phyloP scores from a whole-genome alignment of 148 eudicot species.

The Chenopodium album region DNA sequence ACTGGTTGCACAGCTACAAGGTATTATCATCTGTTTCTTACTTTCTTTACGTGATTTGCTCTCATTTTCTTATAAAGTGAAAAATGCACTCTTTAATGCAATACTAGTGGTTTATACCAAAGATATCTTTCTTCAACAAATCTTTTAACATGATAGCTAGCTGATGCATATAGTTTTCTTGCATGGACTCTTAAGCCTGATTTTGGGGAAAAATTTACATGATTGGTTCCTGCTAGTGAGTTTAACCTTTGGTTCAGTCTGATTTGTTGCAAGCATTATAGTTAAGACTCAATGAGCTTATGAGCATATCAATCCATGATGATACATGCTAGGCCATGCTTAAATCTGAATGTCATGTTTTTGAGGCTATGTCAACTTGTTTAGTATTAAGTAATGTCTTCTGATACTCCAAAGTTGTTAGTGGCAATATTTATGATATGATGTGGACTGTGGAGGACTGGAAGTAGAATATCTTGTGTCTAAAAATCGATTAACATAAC shows the following conservation, averaged over 20 bases:
- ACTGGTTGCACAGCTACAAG: constrained; percentile 96
- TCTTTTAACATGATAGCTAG: not conserved
- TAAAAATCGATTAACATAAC: not conserved
- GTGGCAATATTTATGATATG: not conserved
- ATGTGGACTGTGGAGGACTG: not conserved
- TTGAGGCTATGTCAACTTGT: not conserved
- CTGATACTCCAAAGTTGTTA: not conserved
- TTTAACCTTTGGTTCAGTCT: not conserved
- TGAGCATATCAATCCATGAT: not conserved
- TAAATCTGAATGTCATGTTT: not conserved
- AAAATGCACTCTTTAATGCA: not conserved
- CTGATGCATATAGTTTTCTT: not conserved
- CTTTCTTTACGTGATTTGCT: not conserved
- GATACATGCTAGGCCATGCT: not conserved
- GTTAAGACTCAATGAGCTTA: not conserved
- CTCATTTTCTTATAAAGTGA: not conserved
- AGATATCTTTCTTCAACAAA: not conserved
- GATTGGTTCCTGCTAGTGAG: not conserved
- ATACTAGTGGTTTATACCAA: not conserved
- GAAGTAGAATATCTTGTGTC: not conserved
- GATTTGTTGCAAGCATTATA: not conserved
- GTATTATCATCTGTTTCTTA: constrained; percentile 32
- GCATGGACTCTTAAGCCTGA: not conserved
- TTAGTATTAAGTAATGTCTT: not conserved
- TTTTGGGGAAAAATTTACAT: not conserved